These are phyloP conservation scores for Lactarius akahatsu DNA, from an alignment of 768 basidiomycete genomes.

Conservation along the genomic window DNA sequence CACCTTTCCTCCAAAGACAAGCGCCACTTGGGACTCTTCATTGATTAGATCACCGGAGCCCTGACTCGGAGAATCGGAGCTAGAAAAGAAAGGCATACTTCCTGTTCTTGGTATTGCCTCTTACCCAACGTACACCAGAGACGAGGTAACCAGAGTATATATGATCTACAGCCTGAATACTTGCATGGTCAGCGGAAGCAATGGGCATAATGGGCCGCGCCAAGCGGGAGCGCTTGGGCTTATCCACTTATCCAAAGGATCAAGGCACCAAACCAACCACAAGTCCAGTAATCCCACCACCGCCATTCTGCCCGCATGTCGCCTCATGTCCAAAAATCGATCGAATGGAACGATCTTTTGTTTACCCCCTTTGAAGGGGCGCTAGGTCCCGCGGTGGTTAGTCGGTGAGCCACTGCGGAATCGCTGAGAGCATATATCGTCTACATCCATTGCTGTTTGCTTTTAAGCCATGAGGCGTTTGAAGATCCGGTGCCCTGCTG, in stretches of 20 bases:
- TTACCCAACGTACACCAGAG: background rate
- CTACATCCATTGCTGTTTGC: background rate
- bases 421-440: background rate
- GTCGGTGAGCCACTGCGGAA: background rate
- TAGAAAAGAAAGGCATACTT: background rate
- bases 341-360: background rate
- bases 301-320: background rate
- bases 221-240: background rate
- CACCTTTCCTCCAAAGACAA: background rate
- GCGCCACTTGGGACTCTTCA: background rate
- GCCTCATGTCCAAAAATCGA: background rate
- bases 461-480: background rate
- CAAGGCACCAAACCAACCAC: background rate
- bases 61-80: background rate
- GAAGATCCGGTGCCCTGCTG: background rate
- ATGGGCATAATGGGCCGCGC: background rate
- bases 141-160: background rate
- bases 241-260: background rate
- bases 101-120: background rate
- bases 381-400: background rate
- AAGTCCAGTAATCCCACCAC: background rate
- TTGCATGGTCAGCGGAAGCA: background rate
- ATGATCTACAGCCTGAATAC: background rate
- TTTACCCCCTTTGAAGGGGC: background rate
- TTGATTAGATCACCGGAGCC: background rate